phyloP scores from a whole-genome alignment of 768 basidiomycete genomes.

The Hirschioporus abietinus region DNA sequence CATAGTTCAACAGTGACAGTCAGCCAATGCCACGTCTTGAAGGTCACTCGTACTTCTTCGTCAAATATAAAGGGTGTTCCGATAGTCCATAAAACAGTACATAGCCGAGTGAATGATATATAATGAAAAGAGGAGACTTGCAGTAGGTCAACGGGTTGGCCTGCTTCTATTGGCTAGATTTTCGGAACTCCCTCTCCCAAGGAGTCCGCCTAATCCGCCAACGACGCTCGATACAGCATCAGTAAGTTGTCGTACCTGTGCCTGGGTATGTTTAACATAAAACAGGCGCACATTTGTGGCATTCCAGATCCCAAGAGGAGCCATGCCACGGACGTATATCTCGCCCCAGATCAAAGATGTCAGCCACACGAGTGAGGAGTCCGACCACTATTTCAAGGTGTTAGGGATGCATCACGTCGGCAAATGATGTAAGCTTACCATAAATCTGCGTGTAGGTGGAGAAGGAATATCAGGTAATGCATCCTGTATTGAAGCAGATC shows the following conservation, averaged over 20 bases:
- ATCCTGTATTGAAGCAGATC: constrained; percentile 60
- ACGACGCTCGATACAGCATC: constrained; percentile 79
- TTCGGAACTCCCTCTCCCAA: constrained; percentile 3
- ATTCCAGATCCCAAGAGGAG: constrained; percentile 86
- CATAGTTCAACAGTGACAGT: background rate
- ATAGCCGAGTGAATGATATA: background rate
- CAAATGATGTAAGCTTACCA: constrained; percentile 35
- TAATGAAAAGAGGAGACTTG: background rate
- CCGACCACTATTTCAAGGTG: constrained; percentile 68
- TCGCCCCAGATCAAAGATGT: constrained; percentile 95
- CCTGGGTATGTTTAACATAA: constrained; percentile 81
- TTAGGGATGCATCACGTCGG: constrained; percentile 10
- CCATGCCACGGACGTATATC: constrained; percentile 86
- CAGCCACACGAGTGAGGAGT: constrained; percentile 87
- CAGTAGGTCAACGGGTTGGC: background rate
- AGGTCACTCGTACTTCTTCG: background rate
- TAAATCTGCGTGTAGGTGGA: constrained; percentile 62
- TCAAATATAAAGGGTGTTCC: background rate
- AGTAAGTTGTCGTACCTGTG: constrained; percentile 63
- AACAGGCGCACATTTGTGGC: constrained; percentile 86
- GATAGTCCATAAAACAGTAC: background rate
- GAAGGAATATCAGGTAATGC: constrained; percentile 54
- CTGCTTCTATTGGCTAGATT: background rate
- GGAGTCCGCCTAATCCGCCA: constrained; percentile 47
- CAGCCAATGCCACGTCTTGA: background rate